Conservation (phyloP, 2,329 filamentous ascomycete species). For the Microdochium trichocladiopsis region DNA sequence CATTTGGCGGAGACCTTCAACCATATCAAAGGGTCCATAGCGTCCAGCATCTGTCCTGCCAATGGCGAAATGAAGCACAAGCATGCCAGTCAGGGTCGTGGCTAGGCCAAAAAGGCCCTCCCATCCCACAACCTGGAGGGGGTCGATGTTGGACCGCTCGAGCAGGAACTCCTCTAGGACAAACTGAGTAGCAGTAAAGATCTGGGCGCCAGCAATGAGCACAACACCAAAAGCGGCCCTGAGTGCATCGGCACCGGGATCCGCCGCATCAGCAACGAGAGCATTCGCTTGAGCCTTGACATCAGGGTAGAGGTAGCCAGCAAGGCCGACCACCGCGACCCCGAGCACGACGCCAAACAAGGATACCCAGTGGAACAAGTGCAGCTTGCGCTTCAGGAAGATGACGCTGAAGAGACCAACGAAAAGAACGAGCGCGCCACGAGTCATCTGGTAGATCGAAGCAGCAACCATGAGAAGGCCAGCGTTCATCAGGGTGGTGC, state of each 20-base stretch:
- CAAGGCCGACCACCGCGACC: slow-evolving; percentile 83
- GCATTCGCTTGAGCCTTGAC: slow-evolving; percentile 38
- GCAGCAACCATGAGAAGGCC: slow-evolving; percentile 90
- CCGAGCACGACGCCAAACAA: slow-evolving; percentile 81
- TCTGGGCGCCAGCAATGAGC: slow-evolving; percentile 87
- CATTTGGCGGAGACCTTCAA: slow-evolving; percentile 79
- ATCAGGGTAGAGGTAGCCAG: slow-evolving; percentile 74
- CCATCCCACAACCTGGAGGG: slow-evolving; percentile 90
- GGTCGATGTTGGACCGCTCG: slow-evolving; percentile 57
- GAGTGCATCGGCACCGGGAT: slow-evolving; percentile 41
- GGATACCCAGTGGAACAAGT: slow-evolving; percentile 87
- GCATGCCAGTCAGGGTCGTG: slow-evolving; percentile 72
- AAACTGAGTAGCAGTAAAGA: slow-evolving; percentile 96
- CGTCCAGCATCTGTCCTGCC: slow-evolving; percentile 67
- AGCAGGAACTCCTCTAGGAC: slow-evolving; percentile 93
- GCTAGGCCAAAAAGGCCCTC: slow-evolving; percentile 87
- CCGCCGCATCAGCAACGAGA: slow-evolving; percentile 20
- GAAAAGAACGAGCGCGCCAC: slow-evolving; percentile 89
- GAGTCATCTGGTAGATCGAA: slow-evolving; percentile 98
- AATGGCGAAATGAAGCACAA: slow-evolving; percentile 69
- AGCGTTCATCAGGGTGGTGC: slow-evolving; percentile 95
- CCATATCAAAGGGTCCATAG: slow-evolving; percentile 84
- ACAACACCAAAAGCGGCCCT: slow-evolving; percentile 76
- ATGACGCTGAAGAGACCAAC: slow-evolving; percentile 92
- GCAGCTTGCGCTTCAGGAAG: slow-evolving; percentile 74